These are phyloP conservation scores for Giardia duodenalis DNA, from an alignment of 208 protist genomes.

Conservation along the genomic window DNA sequence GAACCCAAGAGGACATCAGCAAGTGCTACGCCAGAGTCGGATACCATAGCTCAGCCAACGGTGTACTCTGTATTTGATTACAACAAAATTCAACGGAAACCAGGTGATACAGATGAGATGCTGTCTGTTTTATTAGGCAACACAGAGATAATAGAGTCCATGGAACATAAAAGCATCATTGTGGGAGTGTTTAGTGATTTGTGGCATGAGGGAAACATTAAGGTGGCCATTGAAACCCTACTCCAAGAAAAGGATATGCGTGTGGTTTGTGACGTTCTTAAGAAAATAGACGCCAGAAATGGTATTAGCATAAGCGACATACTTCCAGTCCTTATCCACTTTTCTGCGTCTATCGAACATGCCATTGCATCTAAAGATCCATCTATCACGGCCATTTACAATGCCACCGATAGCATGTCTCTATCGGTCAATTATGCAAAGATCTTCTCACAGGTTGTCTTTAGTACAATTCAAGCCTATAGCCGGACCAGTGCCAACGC, in stretches of 20 bases:
- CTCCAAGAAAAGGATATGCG: background rate
- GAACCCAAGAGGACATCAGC: no score
- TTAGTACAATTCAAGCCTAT: background rate
- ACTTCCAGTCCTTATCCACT: background rate
- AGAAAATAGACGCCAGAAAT: background rate
- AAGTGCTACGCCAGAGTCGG: no score
- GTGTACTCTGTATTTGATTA: background rate
- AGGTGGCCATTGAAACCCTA: background rate
- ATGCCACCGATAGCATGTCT: background rate
- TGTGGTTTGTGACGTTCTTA: background rate
- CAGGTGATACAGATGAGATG: background rate
- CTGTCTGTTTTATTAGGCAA: background rate
- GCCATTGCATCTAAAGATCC: background rate
- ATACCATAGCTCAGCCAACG: background rate
- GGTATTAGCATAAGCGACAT: background rate
- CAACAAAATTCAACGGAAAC: background rate
- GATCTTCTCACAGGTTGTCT: background rate
- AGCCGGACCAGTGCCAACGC: background rate
- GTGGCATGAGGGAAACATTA: background rate
- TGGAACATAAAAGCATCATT: background rate
- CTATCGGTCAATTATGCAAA: background rate
- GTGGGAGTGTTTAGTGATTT: background rate
- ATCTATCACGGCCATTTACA: background rate
- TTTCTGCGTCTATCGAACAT: background rate
- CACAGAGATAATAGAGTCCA: background rate